phyloP scores from a whole-genome alignment of 352 stramenopile species.

The Phytophthora boehmeriae region DNA sequence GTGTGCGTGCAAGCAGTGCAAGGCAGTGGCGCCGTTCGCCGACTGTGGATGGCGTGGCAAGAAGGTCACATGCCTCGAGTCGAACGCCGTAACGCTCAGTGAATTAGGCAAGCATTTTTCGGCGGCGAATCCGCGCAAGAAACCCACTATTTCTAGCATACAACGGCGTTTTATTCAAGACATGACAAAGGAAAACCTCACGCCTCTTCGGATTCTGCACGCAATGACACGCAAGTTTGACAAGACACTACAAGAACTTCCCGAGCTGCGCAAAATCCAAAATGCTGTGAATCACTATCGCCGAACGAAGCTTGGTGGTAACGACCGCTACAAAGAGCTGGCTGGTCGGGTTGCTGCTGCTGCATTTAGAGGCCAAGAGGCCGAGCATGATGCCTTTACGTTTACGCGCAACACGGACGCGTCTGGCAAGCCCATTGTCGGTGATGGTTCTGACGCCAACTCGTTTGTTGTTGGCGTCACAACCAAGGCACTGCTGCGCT shows the following conservation, averaged over 20 bases:
- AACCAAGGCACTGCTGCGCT: conserved; percentile 2
- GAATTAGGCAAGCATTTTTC: conserved; percentile 6
- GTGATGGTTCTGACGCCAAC: conserved; percentile 4
- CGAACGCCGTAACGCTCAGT: background rate
- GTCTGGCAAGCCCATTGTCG: background rate
- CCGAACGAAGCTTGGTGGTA: background rate
- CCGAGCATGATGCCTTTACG: too few species aligned
- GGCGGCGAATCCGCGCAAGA: background rate
- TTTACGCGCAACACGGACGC: too few species aligned
- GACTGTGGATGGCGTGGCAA: conserved; percentile 9
- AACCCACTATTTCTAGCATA: background rate
- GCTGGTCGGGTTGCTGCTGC: background rate
- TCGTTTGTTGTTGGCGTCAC: conserved; percentile 7
- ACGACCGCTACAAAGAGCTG: conserved; percentile 7
- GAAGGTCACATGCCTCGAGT: conserved; percentile 10
- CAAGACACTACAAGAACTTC: background rate
- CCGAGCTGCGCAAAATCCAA: conserved; percentile 11
- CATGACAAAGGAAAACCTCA: conserved; percentile 7
- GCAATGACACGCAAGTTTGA: conserved; percentile 5
- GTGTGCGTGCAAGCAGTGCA: conserved; percentile 13
- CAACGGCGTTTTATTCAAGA: conserved; percentile 15
- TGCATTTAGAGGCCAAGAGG: too few species aligned
- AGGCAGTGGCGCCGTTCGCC: background rate
- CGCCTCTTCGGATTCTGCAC: conserved; percentile 11
- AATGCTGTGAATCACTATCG: conserved; percentile 15